phyloP scores from a whole-genome alignment of 2,329 filamentous ascomycete species.

The Exserohilum rostratum region DNA sequence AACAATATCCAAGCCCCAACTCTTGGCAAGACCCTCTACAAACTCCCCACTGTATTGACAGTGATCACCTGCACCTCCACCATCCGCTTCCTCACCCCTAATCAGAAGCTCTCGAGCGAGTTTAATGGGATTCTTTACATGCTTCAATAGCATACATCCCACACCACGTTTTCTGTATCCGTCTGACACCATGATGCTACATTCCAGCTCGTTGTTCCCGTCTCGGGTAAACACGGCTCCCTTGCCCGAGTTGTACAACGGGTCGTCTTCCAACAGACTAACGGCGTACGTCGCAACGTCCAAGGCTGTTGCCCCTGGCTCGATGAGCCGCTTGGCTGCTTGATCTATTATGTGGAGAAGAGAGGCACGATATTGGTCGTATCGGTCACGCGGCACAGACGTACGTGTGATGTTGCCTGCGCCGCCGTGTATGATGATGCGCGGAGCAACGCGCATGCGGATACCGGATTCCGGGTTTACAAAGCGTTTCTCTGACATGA shows the following conservation, averaged over 20 bases:
- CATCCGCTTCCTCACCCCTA: slow-evolving; percentile 66
- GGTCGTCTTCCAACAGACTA: slow-evolving; percentile 74
- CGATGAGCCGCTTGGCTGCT: slow-evolving; percentile 34
- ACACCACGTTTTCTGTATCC: slow-evolving; percentile 77
- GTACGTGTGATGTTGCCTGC: slow-evolving; percentile 54
- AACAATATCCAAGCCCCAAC: slow-evolving; percentile 74
- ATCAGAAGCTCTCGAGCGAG: slow-evolving; percentile 75
- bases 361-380: slow-evolving; percentile 47
- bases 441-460: slow-evolving; percentile 36
- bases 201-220: slow-evolving; percentile 84
- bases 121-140: slow-evolving; percentile 79
- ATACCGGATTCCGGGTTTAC: neutral
- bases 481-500: neutral
- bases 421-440: slow-evolving; percentile 58
- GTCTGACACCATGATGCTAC: slow-evolving; percentile 81
- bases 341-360: slow-evolving; percentile 45
- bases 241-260: slow-evolving; percentile 82
- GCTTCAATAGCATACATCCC: slow-evolving; percentile 73
- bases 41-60: slow-evolving; percentile 70
- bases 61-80: slow-evolving; percentile 69
- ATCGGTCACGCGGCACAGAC: slow-evolving; percentile 46
- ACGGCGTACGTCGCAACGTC: slow-evolving; percentile 79
- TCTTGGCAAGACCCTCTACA: slow-evolving; percentile 70
- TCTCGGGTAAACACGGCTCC: slow-evolving; percentile 86
- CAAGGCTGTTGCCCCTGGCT: slow-evolving; percentile 63